Evolutionary conservation across 768 basidiomycete genomes (phyloP).

Genomic region (Gautieria morchelliformis): DNA sequence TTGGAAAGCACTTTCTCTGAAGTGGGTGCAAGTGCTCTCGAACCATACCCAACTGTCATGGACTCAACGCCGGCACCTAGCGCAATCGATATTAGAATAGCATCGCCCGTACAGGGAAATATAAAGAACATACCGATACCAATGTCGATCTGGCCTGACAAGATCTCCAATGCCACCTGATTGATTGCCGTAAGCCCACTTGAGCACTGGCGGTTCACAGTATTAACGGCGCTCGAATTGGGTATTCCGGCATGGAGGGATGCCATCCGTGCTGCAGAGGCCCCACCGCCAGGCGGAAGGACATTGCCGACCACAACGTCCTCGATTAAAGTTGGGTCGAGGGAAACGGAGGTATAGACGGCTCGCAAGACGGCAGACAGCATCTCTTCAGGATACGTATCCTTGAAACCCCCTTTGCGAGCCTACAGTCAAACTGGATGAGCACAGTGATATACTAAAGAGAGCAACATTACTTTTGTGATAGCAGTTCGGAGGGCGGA

Average conservation of each 20-base stretch:
- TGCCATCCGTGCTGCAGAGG: constrained; percentile 76
- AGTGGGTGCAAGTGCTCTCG: constrained; percentile 43
- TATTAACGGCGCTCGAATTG: constrained; percentile 60
- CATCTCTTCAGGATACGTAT: constrained; percentile 76
- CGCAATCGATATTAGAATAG: background rate
- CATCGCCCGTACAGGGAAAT: background rate
- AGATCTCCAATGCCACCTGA: constrained; percentile 75
- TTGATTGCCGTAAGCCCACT: constrained; percentile 76
- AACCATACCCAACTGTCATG: constrained; percentile 75
- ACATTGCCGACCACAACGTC: constrained; percentile 85
- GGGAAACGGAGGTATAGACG: constrained; percentile 52
- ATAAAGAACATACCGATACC: constrained; percentile 60
- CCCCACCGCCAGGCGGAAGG: constrained; percentile 79
- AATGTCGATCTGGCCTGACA: constrained; percentile 73
- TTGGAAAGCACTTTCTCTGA: constrained; percentile 57
- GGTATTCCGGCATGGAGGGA: constrained; percentile 82
- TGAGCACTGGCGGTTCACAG: constrained; percentile 87
- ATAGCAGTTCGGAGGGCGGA: constrained; percentile 83
- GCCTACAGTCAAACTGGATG: constrained; percentile 32
- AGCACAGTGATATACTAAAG: background rate
- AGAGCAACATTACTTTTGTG: constrained; percentile 54
- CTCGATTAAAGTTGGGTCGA: constrained; percentile 77
- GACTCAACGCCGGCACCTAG: constrained; percentile 81
- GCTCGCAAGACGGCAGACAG: constrained; percentile 69
- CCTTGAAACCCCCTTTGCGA: constrained; percentile 85